Percentiles rank a stretch among this genome's conserved stretches.
Conservation (phyloP, 306 rosid genomes). For the Prunus salicina region DNA sequence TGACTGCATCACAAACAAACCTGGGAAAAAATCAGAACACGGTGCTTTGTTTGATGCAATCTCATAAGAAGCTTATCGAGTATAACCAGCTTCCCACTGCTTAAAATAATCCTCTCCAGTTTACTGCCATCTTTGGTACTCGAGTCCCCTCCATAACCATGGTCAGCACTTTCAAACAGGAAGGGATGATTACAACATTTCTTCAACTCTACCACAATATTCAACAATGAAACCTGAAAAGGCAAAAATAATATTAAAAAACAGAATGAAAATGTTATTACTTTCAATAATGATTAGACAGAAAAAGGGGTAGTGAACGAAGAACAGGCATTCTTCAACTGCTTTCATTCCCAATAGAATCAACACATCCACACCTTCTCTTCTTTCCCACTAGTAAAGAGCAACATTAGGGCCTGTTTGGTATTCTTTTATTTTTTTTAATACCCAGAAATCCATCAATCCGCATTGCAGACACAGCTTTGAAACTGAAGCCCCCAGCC, state of each 20-base stretch:
- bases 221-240: slow-evolving; percentile 89
- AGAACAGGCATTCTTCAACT: neutral
- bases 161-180: slow-evolving; percentile 98
- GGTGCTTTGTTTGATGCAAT: slow-evolving; percentile 95
- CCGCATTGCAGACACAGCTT: too few species aligned
- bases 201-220: slow-evolving; percentile 97
- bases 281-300: neutral
- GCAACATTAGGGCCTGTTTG: too few species aligned
- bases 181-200: slow-evolving; percentile 99
- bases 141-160: slow-evolving; percentile 96
- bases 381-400: neutral
- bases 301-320: neutral
- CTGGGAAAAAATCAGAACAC: slow-evolving; percentile 97
- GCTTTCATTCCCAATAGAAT: neutral
- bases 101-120: slow-evolving; percentile 84
- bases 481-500: too few species aligned
- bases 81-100: slow-evolving; percentile 97
- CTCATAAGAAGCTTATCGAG: slow-evolving; percentile 92
- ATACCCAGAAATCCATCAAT: too few species aligned
- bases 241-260: neutral
- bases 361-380: neutral
- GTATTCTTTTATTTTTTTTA: too few species aligned
- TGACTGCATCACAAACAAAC: slow-evolving; percentile 41
- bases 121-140: slow-evolving; percentile 70
- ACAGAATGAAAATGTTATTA: neutral